These are phyloP conservation scores for Mortierella alpina DNA, from an alignment of 192 early-diverging fungal species.

Conservation along the genomic window DNA sequence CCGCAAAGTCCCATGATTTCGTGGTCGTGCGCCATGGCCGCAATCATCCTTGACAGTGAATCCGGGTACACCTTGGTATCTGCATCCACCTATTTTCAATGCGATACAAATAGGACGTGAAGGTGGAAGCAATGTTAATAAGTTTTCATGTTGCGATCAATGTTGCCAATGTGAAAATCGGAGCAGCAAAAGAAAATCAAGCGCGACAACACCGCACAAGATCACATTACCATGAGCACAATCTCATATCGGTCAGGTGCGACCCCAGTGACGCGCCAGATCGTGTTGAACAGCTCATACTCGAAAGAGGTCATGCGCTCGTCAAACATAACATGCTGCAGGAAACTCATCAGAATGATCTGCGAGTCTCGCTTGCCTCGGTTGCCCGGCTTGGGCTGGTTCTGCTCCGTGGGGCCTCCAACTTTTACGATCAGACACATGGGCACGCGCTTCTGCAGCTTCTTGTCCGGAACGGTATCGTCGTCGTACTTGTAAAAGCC, in stretches of 20 bases:
- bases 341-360: constrained; percentile 91
- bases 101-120: background rate
- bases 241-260: constrained; percentile 84
- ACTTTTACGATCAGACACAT: constrained; percentile 78
- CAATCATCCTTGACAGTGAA: constrained; percentile 80
- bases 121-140: background rate
- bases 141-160: background rate
- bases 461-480: constrained; percentile 59
- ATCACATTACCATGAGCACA: constrained; percentile 67
- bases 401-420: constrained; percentile 71
- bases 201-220: too few relatives aligned
- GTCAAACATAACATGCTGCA: constrained; percentile 80
- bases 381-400: constrained; percentile 79
- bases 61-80: constrained; percentile 86
- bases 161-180: too few relatives aligned
- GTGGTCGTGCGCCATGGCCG: constrained; percentile 86
- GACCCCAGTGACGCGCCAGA: constrained; percentile 80
- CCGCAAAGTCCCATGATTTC: constrained; percentile 94
- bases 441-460: constrained; percentile 68
- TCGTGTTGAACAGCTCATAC: constrained; percentile 87
- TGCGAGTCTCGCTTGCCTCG: constrained; percentile 96
- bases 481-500: constrained; percentile 73
- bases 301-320: constrained; percentile 93
- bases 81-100: constrained; percentile 73
- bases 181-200: background rate